These are phyloP conservation scores for Thielaviopsis punctulata DNA, from an alignment of 2,329 filamentous ascomycete genomes.

Conservation along the genomic window DNA sequence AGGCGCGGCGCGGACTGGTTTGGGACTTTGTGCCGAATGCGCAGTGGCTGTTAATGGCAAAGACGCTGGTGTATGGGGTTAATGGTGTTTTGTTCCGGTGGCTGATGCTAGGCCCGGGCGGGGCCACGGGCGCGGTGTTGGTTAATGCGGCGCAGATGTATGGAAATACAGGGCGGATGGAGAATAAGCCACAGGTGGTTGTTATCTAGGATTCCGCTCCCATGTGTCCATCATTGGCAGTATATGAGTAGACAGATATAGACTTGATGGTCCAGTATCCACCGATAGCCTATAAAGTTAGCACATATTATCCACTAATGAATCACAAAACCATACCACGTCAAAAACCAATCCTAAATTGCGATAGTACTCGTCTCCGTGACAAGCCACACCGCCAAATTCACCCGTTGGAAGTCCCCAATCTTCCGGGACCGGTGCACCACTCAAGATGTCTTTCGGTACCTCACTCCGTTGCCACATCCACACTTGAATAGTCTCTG, in stretches of 20 bases:
- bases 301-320: background rate
- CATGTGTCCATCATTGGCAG: too few species aligned
- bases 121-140: slow-evolving; percentile 32
- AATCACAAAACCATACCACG: slow-evolving; percentile 26
- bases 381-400: slow-evolving; percentile 48
- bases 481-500: slow-evolving; percentile 36
- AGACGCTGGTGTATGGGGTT: slow-evolving; percentile 28
- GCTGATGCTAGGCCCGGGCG: slow-evolving; percentile 35
- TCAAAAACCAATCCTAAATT: slow-evolving; percentile 58
- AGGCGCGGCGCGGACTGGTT: slow-evolving; percentile 25
- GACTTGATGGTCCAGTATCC: slow-evolving; percentile 36
- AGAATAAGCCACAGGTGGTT: slow-evolving; percentile 21
- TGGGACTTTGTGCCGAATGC: slow-evolving; percentile 28
- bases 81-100: slow-evolving; percentile 36
- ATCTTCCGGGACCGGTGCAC: slow-evolving; percentile 39
- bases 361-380: slow-evolving; percentile 47
- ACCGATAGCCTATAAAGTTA: slow-evolving; percentile 19
- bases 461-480: slow-evolving; percentile 53
- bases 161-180: slow-evolving; percentile 32
- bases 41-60: slow-evolving; percentile 29
- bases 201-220: slow-evolving; percentile 14
- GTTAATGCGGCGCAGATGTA: slow-evolving; percentile 41
- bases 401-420: slow-evolving; percentile 56
- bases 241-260: slow-evolving; percentile 33
- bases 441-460: slow-evolving; percentile 45